Evolutionary conservation across 2,329 filamentous ascomycete genomes (phyloP), one percentile per base, ranked within the genome.

Genomic region (Stemphylium beticola): DNA sequence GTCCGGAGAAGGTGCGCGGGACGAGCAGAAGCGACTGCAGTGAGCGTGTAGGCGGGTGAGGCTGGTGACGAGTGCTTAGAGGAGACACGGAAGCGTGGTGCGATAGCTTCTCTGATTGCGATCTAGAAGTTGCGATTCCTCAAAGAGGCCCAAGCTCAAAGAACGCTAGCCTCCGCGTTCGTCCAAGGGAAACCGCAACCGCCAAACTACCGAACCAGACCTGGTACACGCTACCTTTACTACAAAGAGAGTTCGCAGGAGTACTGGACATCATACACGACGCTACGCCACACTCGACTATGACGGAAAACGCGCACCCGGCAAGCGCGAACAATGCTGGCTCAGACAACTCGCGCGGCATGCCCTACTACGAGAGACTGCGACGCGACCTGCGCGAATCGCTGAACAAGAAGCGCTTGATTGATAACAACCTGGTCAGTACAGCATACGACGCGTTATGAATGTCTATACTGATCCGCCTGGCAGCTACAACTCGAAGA

Each of bases 351-450:
- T 78, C 79, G 48, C 78, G 79, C 57, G 78, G 82, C 53, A 71
- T 78, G 46, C 87, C 87, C 15, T 91, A 89, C 76, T 92, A 92
- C 74, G 89, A 92, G 73, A 87, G 88, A 68, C 81, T 90, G 42
- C 83, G 88, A 55, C 81, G 83, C 53, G 86, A 89, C 53, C 79
- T 92, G 3, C 83, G 87, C 58, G 84, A 87, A 51, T 85, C 88
- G 2, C 76, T 92, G 8, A 79, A 85, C 46, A 87, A 86, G 76
- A 89, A 88, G 71, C 81, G 85, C 24, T 65, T 82, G 15, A 80
- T 90, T 47, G 87, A 89, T 65, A 83, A 82, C 64, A 82, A 80
- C 66, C 77, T 87, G 74, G 84, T 86, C 66, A 59, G 78, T 74
- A 43, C 36, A 29, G 17, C 41, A 52, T 17, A 24, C 18, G 15